Evolutionary conservation across 2,329 filamentous ascomycete genomes (phyloP).

Genomic region (Cucurbitaria berberidis): DNA sequence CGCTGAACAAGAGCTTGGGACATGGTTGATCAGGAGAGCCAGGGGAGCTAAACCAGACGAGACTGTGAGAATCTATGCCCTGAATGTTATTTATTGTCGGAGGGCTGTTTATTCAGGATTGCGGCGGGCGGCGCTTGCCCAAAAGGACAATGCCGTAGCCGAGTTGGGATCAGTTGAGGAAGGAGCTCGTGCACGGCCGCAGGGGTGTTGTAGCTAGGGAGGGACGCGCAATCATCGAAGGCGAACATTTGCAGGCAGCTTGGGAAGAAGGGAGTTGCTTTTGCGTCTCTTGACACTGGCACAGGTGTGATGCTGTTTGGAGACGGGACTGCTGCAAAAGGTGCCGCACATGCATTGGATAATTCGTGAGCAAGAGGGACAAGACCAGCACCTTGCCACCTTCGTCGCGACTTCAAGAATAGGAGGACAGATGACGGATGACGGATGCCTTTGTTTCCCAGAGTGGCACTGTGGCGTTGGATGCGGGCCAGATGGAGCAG

Average conservation of each 20-base stretch:
- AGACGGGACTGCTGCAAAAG: background rate
- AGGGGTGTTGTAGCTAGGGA: conserved; percentile 7
- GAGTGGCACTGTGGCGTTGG: conserved; percentile 6
- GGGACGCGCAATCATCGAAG: conserved; percentile 14
- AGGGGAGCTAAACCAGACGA: background rate
- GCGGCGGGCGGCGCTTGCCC: conserved; percentile 13
- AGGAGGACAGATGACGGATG: too few relatives aligned
- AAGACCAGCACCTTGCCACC: too few relatives aligned
- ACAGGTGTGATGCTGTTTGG: background rate
- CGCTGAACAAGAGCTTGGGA: conserved; percentile 3
- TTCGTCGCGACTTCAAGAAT: too few relatives aligned
- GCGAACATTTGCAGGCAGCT: background rate
- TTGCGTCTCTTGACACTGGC: background rate
- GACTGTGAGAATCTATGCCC: conserved; percentile 3
- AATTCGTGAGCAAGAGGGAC: too few relatives aligned
- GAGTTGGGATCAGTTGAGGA: conserved; percentile 4
- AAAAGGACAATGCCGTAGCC: conserved; percentile 3
- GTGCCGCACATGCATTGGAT: too few relatives aligned
- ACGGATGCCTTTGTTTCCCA: conserved; percentile 7
- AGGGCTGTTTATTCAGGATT: background rate
- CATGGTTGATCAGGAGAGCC: background rate
- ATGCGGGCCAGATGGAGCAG: background rate
- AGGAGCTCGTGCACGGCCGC: conserved; percentile 3
- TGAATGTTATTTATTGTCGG: background rate
- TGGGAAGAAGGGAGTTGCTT: background rate